Evolutionary conservation across 805 yeast genomes (phyloP), one percentile per base, ranked within the genome.

Genomic region (Kluyveromyces aestuarii): DNA sequence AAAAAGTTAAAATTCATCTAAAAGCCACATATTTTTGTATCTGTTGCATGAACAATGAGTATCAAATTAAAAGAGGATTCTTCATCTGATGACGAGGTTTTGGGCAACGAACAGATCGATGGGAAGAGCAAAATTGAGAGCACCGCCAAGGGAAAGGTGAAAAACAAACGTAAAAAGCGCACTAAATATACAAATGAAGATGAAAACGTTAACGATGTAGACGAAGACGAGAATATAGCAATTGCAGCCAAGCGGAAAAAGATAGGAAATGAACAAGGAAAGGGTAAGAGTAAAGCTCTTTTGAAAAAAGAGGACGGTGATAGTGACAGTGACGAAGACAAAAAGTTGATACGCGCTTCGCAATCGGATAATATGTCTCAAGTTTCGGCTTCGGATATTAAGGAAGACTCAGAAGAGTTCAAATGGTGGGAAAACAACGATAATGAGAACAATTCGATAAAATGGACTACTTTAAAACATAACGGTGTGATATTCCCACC

Each of bases 401-500:
- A 72, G 17, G 81, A 76, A 16, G 81, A 76, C n/a, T 81, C 76
- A 2, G 87, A 75, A 2, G 72, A 68, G n/a, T 82, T 78, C 61
- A 82, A 81, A 65, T 82, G 95, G 95, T 88, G 96, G 93, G 91
- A 87, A 62, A 80, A 78, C 40, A 79, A 78, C 41, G 64, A 69
- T 36, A 84, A 83, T 54, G 67, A 80, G 33, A 85, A 86, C 59
- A 91, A 84, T 33, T 78, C 82, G 40, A 73, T 82, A 48, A 87
- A 88, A 61, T 91, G 99, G 99, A 82, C 80, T 21, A 77, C 89
- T 1, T 70, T 91, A 46, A 87, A 79, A 53, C 99, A 91, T 63
- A 81, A 77, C 55, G 99, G 99, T 58, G 96, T 91, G 11, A 69
- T 90, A 33, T 91, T 91, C 59, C 97, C 99, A 2, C 97, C 98